phyloP scores from a whole-genome alignment of 1,139 yeast genomes.

The Yamadazyma songkhlaensis region DNA sequence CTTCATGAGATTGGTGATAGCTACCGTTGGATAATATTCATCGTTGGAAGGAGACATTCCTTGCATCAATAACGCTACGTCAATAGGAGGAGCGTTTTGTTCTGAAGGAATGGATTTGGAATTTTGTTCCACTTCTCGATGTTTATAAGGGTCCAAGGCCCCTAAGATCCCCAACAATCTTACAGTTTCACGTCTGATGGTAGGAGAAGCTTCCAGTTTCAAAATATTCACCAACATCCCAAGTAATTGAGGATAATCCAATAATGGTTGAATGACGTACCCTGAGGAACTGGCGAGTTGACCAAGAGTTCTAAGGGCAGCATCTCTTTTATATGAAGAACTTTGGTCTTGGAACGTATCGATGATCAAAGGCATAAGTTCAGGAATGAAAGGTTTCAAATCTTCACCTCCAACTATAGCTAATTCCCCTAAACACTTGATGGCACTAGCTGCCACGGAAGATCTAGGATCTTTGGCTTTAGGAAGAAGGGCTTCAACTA shows the following conservation, averaged over 20 bases:
- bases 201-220: constrained; percentile 72
- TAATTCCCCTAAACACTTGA: constrained; percentile 86
- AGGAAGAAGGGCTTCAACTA: constrained; percentile 77
- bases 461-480: constrained; percentile 72
- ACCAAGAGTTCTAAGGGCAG: constrained; percentile 85
- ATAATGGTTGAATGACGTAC: constrained; percentile 88
- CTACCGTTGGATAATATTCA: constrained; percentile 95
- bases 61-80: constrained; percentile 84
- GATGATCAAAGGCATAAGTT: constrained; percentile 81
- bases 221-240: constrained; percentile 80
- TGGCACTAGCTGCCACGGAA: constrained; percentile 82
- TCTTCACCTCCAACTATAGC: constrained; percentile 89
- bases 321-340: constrained; percentile 79
- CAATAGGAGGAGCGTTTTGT: constrained; percentile 86
- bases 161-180: constrained; percentile 89
- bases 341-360: constrained; percentile 92
- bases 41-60: constrained; percentile 94
- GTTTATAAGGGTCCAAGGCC: constrained; percentile 94
- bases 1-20: constrained; percentile 78
- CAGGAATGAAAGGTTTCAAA: constrained; percentile 66
- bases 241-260: constrained; percentile 86
- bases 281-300: constrained; percentile 90
- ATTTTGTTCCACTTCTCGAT: constrained; percentile 82
- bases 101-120: constrained; percentile 64
- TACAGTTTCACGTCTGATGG: constrained; percentile 82